Conservation (phyloP, 257 asterid species). For the Salvia miltiorrhiza region DNA sequence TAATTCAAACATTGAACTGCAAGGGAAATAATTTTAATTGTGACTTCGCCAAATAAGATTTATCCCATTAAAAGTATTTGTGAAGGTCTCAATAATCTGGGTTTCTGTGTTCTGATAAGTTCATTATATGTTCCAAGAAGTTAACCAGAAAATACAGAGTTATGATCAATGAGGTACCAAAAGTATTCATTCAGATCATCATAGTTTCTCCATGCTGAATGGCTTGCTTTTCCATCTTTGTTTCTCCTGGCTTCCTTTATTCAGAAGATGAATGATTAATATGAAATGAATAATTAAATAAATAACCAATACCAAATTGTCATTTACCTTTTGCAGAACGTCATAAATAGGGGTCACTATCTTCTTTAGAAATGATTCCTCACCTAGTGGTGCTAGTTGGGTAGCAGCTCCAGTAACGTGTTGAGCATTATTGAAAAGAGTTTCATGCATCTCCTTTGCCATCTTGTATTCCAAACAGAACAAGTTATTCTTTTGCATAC, state of each 20-base stretch:
- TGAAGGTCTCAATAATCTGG: neutral
- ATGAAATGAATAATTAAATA: neutral
- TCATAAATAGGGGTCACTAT: conserved; percentile 87
- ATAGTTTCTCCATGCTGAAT: conserved; percentile 96
- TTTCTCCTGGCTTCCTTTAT: conserved; percentile 87
- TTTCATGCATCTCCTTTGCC: conserved; percentile 77
- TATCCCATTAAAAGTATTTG: neutral
- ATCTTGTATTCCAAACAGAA: conserved; percentile 32
- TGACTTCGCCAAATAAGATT: neutral
- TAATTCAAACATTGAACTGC: neutral
- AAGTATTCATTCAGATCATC: conserved; percentile 96
- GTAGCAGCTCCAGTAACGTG: conserved; percentile 65
- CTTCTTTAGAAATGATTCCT: conserved; percentile 72
- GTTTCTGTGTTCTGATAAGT: neutral
- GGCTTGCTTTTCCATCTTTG: conserved; percentile 83
- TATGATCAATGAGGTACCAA: conserved; percentile 52
- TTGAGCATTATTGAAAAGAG: conserved; percentile 57
- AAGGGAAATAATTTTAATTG: neutral
- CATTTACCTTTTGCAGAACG: conserved; percentile 71
- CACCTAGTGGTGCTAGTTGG: conserved; percentile 50
- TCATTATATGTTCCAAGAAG: neutral
- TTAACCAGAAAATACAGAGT: neutral
- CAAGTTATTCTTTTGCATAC: conserved; percentile 2
- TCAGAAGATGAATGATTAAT: conserved; percentile 14
- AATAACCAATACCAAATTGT: conserved; percentile 15